Conservation (phyloP, 169 alveolate species). For the Cryptosporidium ubiquitum region DNA sequence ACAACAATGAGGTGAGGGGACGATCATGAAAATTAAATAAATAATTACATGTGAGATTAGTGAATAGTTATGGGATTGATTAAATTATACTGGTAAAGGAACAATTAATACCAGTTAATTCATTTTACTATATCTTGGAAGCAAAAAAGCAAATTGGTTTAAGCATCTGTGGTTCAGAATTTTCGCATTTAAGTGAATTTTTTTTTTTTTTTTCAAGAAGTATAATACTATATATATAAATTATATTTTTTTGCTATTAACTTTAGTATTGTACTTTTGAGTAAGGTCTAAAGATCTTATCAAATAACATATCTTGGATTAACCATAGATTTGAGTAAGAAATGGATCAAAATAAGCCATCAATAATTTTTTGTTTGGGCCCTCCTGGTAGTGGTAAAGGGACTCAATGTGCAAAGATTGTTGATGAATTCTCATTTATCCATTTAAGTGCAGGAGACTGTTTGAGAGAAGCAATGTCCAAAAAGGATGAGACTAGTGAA, state of each 20-base stretch:
- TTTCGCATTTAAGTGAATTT: too few species aligned
- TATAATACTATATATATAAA: too few species aligned
- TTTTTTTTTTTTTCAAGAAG: too few species aligned
- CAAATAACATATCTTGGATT: too few species aligned
- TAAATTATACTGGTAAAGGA: too few species aligned
- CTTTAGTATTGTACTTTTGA: not conserved
- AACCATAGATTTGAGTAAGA: too few species aligned
- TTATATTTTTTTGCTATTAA: too few species aligned
- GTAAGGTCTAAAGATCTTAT: not conserved
- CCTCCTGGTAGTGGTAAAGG: constrained; percentile 91
- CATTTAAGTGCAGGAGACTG: constrained; percentile 94
- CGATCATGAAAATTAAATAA: not conserved
- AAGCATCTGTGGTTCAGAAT: not conserved
- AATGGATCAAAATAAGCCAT: constrained; percentile 26
- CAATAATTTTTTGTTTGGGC: constrained; percentile 77
- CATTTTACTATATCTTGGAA: not conserved
- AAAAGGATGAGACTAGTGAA: constrained; percentile 83
- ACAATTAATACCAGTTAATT: too few species aligned
- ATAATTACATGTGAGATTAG: not conserved
- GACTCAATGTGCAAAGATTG: constrained; percentile 86
- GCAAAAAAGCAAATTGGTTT: not conserved
- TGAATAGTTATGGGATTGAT: not conserved
- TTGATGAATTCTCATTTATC: constrained; percentile 82
- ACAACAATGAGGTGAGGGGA: too few species aligned
- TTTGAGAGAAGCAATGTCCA: constrained; percentile 84